Percentiles rank a stretch among this genome's conserved stretches.
phyloP scores from a whole-genome alignment of 495 filamentous ascomycete genomes.

The Sabuloglossum arenarium region DNA sequence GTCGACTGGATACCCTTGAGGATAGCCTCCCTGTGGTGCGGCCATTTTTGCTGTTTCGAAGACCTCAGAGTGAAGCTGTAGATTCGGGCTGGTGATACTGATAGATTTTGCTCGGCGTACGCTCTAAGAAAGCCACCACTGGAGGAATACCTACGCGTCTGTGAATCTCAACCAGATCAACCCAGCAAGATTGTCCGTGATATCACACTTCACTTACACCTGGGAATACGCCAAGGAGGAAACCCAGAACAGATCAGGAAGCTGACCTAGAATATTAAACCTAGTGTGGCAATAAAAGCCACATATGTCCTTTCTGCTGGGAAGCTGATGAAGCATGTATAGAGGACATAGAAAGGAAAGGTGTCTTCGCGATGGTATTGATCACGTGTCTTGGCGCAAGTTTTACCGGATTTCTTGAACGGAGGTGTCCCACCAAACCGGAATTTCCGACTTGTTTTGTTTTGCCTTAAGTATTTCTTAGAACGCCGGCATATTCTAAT shows the following conservation, averaged over 20 bases:
- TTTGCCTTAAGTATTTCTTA: too few relatives aligned
- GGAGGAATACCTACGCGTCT: background rate
- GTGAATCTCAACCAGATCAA: background rate
- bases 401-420: too few relatives aligned
- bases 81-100: background rate
- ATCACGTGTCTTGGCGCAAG: too few relatives aligned
- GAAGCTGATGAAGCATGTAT: background rate
- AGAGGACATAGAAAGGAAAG: background rate
- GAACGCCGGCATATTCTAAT: too few relatives aligned
- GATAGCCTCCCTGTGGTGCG: conserved; percentile 24
- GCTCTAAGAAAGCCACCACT: background rate
- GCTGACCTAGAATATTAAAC: background rate
- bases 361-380: too few relatives aligned
- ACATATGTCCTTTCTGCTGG: background rate
- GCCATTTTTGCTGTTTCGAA: conserved; percentile 21
- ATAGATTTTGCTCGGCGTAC: background rate
- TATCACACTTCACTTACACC: background rate
- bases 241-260: background rate
- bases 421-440: too few relatives aligned
- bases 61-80: background rate
- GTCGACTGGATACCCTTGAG: conserved; percentile 38
- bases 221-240: background rate
- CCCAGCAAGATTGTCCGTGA: background rate
- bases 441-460: too few relatives aligned
- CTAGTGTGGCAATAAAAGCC: background rate